Base-by-base conservation (phyloP, 352 stramenopile species). In the Pythium insidiosum region DNA sequence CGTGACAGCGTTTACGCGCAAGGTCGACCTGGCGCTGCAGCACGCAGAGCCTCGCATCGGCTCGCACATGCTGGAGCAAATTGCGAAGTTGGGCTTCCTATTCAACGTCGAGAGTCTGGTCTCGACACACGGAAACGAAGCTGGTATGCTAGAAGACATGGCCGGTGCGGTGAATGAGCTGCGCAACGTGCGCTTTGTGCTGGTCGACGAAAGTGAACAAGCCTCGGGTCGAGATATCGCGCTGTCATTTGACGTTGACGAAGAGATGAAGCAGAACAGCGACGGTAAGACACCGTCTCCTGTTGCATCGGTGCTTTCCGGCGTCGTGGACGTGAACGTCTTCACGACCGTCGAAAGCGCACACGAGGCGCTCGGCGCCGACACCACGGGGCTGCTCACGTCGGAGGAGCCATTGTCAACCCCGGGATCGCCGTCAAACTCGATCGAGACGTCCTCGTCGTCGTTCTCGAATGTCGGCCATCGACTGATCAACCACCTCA, bases 131-230 rank as follows among this genome's bases (percentile, higher is more conserved):
- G 82, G 82, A n/a, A 94, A 91, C 24, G 82, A 94, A 48, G 76
- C 74, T 2, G 82, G 79, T 7, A 94, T 94, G 82, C 60, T 94
- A 4, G 82, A 94, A 54, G 82, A 94, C 38, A 92, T 92, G 79
- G 75, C 79, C 16, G 77, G 76, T 6, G 79, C 76, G 13, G 38
- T 92, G 3, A 84, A 94, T 16, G 83, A 88, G 66, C 60, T 97
- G 18, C 65, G 63, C 26, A 80, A 86, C 29, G 72, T 93, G 6
- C 73, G 68, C 0, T 90, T 93, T 21, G 72, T 90, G 10, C 58
- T 92, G 3, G 76, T 92, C 6, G 74, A 88, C 5, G 79, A 91
- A 36, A 66, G 77, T n/a, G 64, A 87, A 16, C 60, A 81, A 12
- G 52, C 58, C 16, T 64, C 73, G 15, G 52, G 66, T 12, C 59